Evolutionary conservation across 192 early-diverging fungal genomes (phyloP), one percentile per base, ranked within the genome.

Genomic region (Neocallimastix lanati): DNA sequence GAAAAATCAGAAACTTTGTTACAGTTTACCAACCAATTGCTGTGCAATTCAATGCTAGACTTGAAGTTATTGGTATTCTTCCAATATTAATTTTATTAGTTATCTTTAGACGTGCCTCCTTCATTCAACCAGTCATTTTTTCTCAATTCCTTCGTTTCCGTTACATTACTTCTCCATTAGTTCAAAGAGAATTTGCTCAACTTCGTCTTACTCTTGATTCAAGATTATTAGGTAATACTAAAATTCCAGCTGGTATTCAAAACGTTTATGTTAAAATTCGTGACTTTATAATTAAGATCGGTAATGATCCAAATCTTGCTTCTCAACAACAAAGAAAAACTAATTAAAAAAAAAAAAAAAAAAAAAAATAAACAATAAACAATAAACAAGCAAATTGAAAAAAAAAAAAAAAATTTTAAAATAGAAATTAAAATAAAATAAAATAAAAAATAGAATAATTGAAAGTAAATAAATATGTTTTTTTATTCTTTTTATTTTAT

Each of bases 71-170:
- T 78, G 86, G 88, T 76, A 90, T 95, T 81, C 86, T 92, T 82
- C 89, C 88, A 76, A 84, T 86, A 18, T 82, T 92, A 38, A 80
- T 92, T 81, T 16, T 91, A 29, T 82, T 84, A 37, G 84, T 87
- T 33, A 79, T 86, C 76, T 81, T 82, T 25, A 83, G 84, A 83
- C 83, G 29, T 83, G 85, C 86, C 76, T 88, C 86, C 13, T 84
- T 93, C 77, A 81, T 89, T 79, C 87, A 86, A 21, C 85, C 86
- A 40, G 78, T 95, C 30, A 78, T 93, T 16, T 94, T 89, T 79
- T 85, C 83, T 38, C 89, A 92, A 80, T 94, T 94, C 83, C 83
- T 95, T 80, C 86, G 88, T 28, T 92, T 94, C 86, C 84, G 93
- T 29, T 92, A 88, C 82, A 85, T 90, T 83, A 87, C 92, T 76